phyloP scores from a whole-genome alignment of 345 rosid species.

The Euphorbia peplus region DNA sequence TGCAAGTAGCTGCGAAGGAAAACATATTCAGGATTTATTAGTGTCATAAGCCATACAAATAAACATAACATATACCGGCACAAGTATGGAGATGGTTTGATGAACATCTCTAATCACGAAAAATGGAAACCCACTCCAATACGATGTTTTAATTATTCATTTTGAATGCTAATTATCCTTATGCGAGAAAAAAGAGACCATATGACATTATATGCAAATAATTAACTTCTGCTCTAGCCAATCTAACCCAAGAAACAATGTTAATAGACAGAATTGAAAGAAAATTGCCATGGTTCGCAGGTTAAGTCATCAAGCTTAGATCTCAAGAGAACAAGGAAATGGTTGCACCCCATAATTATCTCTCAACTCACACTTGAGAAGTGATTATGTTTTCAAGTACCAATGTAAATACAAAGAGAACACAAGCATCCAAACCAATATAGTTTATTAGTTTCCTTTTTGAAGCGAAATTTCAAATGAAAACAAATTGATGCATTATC shows the following conservation, averaged over 20 bases:
- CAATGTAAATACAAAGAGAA: not conserved
- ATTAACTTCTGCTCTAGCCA: not conserved
- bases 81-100: not conserved
- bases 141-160: not conserved
- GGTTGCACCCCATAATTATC: too few relatives aligned
- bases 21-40: constrained; percentile 1
- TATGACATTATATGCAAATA: not conserved
- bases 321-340: not conserved
- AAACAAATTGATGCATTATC: not conserved
- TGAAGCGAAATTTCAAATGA: not conserved
- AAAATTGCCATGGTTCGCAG: not conserved
- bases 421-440: not conserved
- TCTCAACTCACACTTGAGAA: too few relatives aligned
- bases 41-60: not conserved
- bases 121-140: not conserved
- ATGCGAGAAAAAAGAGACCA: not conserved
- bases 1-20: constrained; percentile 68
- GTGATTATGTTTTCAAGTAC: too few relatives aligned
- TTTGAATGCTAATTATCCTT: not conserved
- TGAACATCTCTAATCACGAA: not conserved
- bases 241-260: not conserved
- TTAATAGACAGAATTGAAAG: not conserved
- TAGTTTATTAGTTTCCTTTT: too few relatives aligned
- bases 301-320: not conserved
- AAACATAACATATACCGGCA: not conserved